Evolutionary conservation across 2,329 filamentous ascomycete species (phyloP), one percentile per base, ranked within the genome.

Genomic region (Paraphoma chrysanthemicola): DNA sequence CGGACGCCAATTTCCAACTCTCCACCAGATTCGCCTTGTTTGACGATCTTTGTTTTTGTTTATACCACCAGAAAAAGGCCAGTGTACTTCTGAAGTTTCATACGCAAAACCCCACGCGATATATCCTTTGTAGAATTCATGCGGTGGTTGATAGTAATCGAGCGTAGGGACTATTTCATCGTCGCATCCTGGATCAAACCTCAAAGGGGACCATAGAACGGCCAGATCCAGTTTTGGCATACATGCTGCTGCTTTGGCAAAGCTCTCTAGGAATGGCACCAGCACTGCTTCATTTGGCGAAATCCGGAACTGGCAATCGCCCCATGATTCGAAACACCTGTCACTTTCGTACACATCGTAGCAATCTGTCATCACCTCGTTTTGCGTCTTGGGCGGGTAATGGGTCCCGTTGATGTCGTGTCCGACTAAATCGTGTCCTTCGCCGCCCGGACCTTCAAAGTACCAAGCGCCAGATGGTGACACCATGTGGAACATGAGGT

Each of bases 391-490:
- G 3, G 41, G n/a, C n/a, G 23, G 16, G 33, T 48, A 48, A n/a
- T 4, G 28, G 31, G 33, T 42, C 30, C 4, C 45, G 16, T n/a
- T 38, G 38, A 43, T 3, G 2, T 36, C n/a, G 16, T 28, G n/a
- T 3, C 11, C 17, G 10, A 16, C 23, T 43, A 42, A 14, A 23
- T 17, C 39, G 33, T 28, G 8, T 6, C 56, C 54, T 38, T 59
- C 58, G 3, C 54, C 53, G 3, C 39, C 16, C 1, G 54, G 59
- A 4, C 62, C 62, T 16, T 60, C 16, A 39, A 64, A 64, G 28
- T 64, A 64, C 54, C 53, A 64, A 6, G 30, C 11, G 1, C 62
- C 62, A 6, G 53, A 62, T 12, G 62, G 62, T 0, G 36, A 18
- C 2, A 43, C 51, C 7, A 51, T 47, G 30, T 54, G 45, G 42